phyloP scores from a whole-genome alignment of 2,329 filamentous ascomycete genomes.

The Fonsecaea pedrosoi region DNA sequence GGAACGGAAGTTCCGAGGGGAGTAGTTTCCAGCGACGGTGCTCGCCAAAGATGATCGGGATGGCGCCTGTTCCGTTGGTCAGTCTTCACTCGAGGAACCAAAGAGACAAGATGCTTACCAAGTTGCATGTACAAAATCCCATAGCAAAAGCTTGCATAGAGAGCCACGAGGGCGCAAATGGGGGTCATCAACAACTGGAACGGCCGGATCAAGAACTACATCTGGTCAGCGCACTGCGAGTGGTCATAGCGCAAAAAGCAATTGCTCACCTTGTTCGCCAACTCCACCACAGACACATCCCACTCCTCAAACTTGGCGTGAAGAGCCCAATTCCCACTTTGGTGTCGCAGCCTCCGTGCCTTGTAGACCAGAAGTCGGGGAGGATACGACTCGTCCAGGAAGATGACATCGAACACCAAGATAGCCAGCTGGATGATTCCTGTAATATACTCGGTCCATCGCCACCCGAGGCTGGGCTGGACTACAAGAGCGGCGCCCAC shows the following conservation, averaged over 20 bases:
- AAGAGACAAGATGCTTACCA: conserved; percentile 23
- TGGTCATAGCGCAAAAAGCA: neutral
- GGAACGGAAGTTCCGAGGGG: conserved; percentile 56
- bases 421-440: conserved; percentile 68
- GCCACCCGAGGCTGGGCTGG: conserved; percentile 63
- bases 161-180: conserved; percentile 55
- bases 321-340: conserved; percentile 57
- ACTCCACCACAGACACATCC: conserved; percentile 50
- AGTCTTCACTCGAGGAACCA: neutral
- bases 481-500: conserved; percentile 67
- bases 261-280: conserved; percentile 49
- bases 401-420: conserved; percentile 60
- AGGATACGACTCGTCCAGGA: conserved; percentile 65
- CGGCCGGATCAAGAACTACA: conserved; percentile 55
- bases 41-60: conserved; percentile 57
- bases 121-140: conserved; percentile 59
- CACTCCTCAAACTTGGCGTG: conserved; percentile 49
- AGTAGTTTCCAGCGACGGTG: conserved; percentile 56
- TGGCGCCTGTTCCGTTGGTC: conserved; percentile 48
- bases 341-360: conserved; percentile 57
- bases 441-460: conserved; percentile 71
- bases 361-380: conserved; percentile 61
- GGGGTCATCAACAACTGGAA: conserved; percentile 59
- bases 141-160: conserved; percentile 60
- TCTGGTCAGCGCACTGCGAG: conserved; percentile 14